Evolutionary conservation across 768 basidiomycete species (phyloP).

Genomic region (Mycena amicta): DNA sequence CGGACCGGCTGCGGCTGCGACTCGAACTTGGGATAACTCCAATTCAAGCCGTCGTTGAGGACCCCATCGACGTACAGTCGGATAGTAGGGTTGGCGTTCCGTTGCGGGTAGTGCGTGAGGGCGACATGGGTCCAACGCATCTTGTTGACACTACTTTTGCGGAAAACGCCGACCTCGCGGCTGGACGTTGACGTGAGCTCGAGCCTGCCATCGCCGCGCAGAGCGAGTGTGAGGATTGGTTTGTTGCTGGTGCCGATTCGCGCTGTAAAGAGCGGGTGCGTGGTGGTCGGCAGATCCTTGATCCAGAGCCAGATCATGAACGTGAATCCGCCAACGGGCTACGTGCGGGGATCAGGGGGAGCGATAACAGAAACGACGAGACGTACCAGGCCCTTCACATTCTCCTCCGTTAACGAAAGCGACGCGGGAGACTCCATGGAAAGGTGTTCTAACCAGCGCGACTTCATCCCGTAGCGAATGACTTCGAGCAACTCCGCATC

Average conservation of each 20-base stretch:
- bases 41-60: conserved; percentile 62
- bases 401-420: conserved; percentile 50
- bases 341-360: background rate
- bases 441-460: conserved; percentile 79
- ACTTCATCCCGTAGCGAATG: conserved; percentile 69
- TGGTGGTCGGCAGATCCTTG: conserved; percentile 39
- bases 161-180: conserved; percentile 43
- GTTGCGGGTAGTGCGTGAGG: conserved; percentile 66
- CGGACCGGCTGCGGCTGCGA: conserved; percentile 34
- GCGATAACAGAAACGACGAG: background rate
- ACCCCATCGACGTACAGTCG: conserved; percentile 77
- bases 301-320: conserved; percentile 66
- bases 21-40: conserved; percentile 63
- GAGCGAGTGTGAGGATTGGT: conserved; percentile 43
- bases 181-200: conserved; percentile 46
- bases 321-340: conserved; percentile 64
- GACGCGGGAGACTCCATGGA: conserved; percentile 62
- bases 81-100: conserved; percentile 55
- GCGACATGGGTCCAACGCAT: conserved; percentile 74
- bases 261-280: conserved; percentile 42
- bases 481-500: conserved; percentile 71
- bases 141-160: conserved; percentile 49
- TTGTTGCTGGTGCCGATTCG: conserved; percentile 26
- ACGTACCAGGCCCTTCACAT: conserved; percentile 45
- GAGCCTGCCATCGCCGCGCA: conserved; percentile 61